phyloP scores from a whole-genome alignment of 257 asterid species.

The Ajuga chamaepitys region DNA sequence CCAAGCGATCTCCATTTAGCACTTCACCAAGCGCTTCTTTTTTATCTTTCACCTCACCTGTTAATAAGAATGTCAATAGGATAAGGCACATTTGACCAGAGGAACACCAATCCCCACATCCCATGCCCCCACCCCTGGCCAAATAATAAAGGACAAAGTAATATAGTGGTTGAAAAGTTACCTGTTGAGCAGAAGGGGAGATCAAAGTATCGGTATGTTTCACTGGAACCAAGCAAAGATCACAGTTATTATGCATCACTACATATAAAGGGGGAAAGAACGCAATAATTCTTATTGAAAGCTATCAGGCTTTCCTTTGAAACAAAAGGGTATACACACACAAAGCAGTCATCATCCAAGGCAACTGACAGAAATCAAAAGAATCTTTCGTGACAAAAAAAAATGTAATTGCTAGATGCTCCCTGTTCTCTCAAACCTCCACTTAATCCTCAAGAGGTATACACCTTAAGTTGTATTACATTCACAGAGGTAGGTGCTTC shows the following conservation, averaged over 20 bases:
- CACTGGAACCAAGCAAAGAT: conserved; percentile 34
- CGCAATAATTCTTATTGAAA: not conserved
- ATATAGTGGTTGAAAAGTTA: conserved; percentile 9
- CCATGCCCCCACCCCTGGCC: no score
- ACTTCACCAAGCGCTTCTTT: conserved; percentile 72
- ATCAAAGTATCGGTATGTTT: conserved; percentile 69
- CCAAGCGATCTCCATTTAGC: conserved; percentile 60
- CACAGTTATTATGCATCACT: no score
- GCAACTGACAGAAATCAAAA: not conserved
- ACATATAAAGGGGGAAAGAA: not conserved
- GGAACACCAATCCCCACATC: no score
- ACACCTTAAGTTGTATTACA: not conserved
- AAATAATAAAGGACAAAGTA: no score
- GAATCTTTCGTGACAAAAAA: not conserved
- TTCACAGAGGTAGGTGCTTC: not conserved
- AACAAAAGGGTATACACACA: not conserved
- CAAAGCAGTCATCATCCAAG: not conserved
- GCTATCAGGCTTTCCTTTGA: not conserved
- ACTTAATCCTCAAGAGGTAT: not conserved
- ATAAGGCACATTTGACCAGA: not conserved
- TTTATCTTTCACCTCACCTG: conserved; percentile 70
- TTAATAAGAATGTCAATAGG: conserved; percentile 1
- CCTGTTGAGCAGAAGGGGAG: conserved; percentile 76
- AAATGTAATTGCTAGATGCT: not conserved
- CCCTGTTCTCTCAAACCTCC: not conserved